Evolutionary conservation across 2,329 filamentous ascomycete genomes (phyloP), one percentile per base, ranked within the genome.

Genomic region (Hypoxylon sp.): DNA sequence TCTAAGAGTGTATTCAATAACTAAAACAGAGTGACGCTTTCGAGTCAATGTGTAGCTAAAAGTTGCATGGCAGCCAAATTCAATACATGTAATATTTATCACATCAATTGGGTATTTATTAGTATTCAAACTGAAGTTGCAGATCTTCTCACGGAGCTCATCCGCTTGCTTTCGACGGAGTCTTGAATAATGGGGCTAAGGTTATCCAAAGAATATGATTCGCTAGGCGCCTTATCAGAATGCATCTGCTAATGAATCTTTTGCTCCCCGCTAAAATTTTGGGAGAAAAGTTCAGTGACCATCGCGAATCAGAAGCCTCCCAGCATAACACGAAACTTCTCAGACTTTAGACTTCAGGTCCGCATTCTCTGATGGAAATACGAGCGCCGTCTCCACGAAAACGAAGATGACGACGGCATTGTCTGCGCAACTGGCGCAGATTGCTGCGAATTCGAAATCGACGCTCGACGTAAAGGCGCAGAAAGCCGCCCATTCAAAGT

Each of bases 381-480:
- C 45, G n/a, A n/a, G 18, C 54, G 38, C 24, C 6, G 7, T 33
- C 16, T 14, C 26, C 12, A 53, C 48, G 14, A 33, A 46, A 22
- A 63, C 52, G 45, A 74, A 65, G 9, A 97, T 96, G 93, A 85
- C 90, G 73, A 93, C 93, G 65, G 90, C 93, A 76, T 91, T 99
- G 72, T 92, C 95, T 80, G 89, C 93, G 82, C 96, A 99, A 86
- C 84, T 99, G 83, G 93, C 94, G 83, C 89, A 93, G 77, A 94
- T 99, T 77, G 93, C 94, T 72, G 90, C 91, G 71, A 92, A 92
- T 75, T 97, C 93, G 73, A 97, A 94, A 73, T 91, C 94, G 77
- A 91, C 95, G 72, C 87, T 98, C 74, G 93, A 98, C 77, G 86
- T 97, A 73, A 97, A 96, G 81, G 93, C 94, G 74, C 93, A 97